Evolutionary conservation across 1,284 basidiomycete species (phyloP), one percentile per base, ranked within the genome.

Genomic region (Cryptococcus sp.): DNA sequence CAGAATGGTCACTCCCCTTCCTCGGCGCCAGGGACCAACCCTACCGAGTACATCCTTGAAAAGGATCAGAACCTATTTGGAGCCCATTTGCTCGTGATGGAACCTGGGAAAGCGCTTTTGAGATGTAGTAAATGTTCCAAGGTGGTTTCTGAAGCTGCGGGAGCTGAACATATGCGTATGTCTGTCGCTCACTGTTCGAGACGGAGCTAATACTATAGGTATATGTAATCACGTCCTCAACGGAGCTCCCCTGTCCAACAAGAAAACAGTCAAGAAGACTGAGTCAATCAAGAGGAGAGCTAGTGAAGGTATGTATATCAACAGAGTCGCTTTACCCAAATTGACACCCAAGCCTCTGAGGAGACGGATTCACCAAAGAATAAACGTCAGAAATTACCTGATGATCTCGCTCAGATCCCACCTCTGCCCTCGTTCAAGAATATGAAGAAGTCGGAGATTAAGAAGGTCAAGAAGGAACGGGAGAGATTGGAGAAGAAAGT

Each of bases 21-120:
- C 24, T 23, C 43, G 9, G 44, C 48, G 18, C 64, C 69, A 13
- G 28, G 28, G 28, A 57, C 62, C 21, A 87, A 88, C 0, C 88
- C 88, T 0, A 86, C 87, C 21, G 80, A 83, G 76, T 88, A 87
- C 82, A 82, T 91, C 14, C 82, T 86, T 24, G 86, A 86, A 7
- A 82, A 81, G 55, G 87, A 91, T 67, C 91, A 91, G 89, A 86
- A 86, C 78, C 80, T 87, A 55, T 92, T 87, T 72, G 89, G 88
- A 32, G 79, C 83, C 3, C 79, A 84, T 53, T 88, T 89, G 14
- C 78, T 46, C 4, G 49, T 42, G 2, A 50, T 49, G 14, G 70
- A 74, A 78, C 80, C 21, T 78, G 87, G 73, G 49, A 81, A 87
- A 43, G 87, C 86, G 21, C 72, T 91, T 19, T 82, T 87, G 45